Evolutionary conservation across 2,329 filamentous ascomycete species (phyloP), one percentile per base, ranked within the genome.

Genomic region (Xylariomycetidae sp.): DNA sequence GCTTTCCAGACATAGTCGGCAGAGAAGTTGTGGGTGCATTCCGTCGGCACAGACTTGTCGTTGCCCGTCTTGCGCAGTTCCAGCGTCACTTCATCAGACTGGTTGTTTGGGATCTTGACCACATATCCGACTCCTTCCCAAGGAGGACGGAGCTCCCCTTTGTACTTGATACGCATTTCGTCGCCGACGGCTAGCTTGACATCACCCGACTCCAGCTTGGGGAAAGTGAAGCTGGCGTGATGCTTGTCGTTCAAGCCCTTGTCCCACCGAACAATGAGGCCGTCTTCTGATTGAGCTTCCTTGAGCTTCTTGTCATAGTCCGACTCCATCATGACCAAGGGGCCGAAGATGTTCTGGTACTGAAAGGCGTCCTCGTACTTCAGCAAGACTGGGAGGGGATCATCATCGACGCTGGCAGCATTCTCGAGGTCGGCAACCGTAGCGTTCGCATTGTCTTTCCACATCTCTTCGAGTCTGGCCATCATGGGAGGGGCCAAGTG

Each of bases 1-100:
- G 93, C 92, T 59, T 98, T 98, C 92, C 92, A 98, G 35, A 98
- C 92, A 54, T 98, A 98, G 59, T 98, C 92, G 46, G 90, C 92
- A 12, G 88, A 95, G 63, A 98, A 98, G 60, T 95, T 95, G 63
- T 94, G 87, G 0, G 90, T 95, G 60, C 90, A 92, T 53, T 98
- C 90, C 1, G 87, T 95, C 1, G 92, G 92, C 1, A 96, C 86
- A 18, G 84, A 86, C 62, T 96, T 96, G 65, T 96, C 89, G 56
- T 94, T 94, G 41, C 87, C 89, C 43, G 92, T 90, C 52, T 92
- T 87, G 47, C 92, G 85, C 55, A 98, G 67, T 59, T 98, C 92
- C 44, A 98, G 83, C 8, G 85, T 93, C 32, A 98, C 92, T 58
- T 98, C 90, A 53, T 98, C 92, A 10, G 89, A 95, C 65, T 95